These are phyloP conservation scores for Brachypodium distachyon DNA, from an alignment of 202 grass and related monocot genomes.

Conservation along the genomic window DNA sequence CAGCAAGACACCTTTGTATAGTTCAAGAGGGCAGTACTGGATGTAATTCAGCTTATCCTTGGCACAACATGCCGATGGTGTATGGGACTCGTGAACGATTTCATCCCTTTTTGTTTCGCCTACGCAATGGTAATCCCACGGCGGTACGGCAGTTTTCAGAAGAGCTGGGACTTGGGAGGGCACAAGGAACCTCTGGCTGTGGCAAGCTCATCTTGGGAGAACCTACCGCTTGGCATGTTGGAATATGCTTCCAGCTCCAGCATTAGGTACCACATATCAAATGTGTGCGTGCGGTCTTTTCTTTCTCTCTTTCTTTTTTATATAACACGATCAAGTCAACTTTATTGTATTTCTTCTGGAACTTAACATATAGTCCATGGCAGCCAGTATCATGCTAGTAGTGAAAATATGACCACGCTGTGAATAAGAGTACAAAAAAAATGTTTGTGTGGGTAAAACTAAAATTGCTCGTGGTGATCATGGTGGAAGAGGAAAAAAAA, in stretches of 20 bases:
- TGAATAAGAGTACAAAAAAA: too few species aligned
- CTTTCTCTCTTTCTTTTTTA: background rate
- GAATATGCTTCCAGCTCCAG: constrained; percentile 20
- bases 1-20: background rate
- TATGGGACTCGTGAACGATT: background rate
- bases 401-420: too few species aligned
- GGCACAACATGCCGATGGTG: background rate
- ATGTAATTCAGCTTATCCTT: background rate
- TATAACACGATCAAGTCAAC: background rate
- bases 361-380: too few species aligned
- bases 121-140: background rate
- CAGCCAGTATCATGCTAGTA: too few species aligned
- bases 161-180: background rate
- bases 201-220: background rate
- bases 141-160: background rate
- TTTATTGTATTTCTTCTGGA: background rate
- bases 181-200: background rate
- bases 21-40: background rate
- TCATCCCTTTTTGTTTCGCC: background rate
- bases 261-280: background rate
- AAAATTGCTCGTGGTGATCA: too few species aligned
- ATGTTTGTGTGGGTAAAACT: too few species aligned
- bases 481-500: too few species aligned
- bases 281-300: background rate
- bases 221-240: background rate